Percentiles rank a stretch among this genome's conserved stretches.
These are phyloP conservation scores for Paramicrosporidium saccamoebae DNA, from an alignment of 371 early-diverging fungal genomes.

Conservation along the genomic window DNA sequence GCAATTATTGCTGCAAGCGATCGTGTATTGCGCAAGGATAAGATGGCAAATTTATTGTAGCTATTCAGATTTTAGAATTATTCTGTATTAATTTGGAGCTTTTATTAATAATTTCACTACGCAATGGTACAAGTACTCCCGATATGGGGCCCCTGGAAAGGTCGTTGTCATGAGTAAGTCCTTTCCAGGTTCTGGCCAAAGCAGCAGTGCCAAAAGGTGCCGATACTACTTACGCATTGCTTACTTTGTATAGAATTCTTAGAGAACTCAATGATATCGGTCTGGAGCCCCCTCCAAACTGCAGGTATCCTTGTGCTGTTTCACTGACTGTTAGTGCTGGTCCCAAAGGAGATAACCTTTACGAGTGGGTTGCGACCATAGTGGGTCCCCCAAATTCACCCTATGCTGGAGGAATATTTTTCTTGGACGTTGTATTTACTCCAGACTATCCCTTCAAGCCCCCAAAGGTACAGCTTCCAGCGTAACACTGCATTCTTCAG, in stretches of 20 bases:
- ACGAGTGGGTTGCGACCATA: constrained; percentile 81
- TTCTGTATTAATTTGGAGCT: too few relatives aligned
- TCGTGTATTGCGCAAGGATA: too few relatives aligned
- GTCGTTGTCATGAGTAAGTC: too few relatives aligned
- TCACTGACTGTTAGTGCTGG: constrained; percentile 21
- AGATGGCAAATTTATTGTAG: too few relatives aligned
- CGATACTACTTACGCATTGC: constrained; percentile 1
- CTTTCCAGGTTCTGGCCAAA: too few relatives aligned
- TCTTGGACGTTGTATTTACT: constrained; percentile 45
- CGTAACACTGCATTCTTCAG: constrained; percentile 6
- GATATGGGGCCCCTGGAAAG: too few relatives aligned
- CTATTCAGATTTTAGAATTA: too few relatives aligned
- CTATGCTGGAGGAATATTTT: constrained; percentile 37
- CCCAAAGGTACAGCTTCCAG: constrained; percentile 41
- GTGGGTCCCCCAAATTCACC: constrained; percentile 54
- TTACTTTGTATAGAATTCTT: constrained; percentile 21
- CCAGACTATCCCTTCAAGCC: constrained; percentile 78
- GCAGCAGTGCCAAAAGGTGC: constrained; percentile 20
- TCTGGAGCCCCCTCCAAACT: constrained; percentile 70
- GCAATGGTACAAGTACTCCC: too few relatives aligned
- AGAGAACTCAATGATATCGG: constrained; percentile 80
- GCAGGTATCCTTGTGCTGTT: constrained; percentile 17
- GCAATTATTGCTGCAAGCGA: too few relatives aligned
- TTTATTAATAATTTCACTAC: too few relatives aligned
- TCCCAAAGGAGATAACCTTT: constrained; percentile 76